Evolutionary conservation across 2,329 filamentous ascomycete genomes (phyloP).

Genomic region (Fonsecaea multimorphosa): DNA sequence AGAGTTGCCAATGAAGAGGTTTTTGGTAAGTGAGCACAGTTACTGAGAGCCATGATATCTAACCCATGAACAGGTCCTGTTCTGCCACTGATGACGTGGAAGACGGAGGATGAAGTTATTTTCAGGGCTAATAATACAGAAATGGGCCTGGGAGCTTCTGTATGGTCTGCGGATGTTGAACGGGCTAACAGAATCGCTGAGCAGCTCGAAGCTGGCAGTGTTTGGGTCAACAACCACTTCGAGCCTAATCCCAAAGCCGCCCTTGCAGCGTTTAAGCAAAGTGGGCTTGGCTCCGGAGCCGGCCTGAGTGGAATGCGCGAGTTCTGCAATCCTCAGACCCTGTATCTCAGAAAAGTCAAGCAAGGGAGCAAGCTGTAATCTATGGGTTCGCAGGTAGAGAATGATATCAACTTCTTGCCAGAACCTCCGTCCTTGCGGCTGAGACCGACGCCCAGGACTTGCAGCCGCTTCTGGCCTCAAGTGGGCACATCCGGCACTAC

Average conservation of each 20-base stretch:
- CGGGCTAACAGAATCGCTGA: constrained; percentile 59
- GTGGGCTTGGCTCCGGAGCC: not conserved
- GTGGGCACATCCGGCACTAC: too few species aligned
- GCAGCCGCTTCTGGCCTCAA: too few species aligned
- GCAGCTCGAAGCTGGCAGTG: constrained; percentile 61
- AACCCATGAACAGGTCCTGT: not conserved
- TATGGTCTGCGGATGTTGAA: constrained; percentile 62
- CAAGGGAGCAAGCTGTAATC: too few species aligned
- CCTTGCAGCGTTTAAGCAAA: not conserved
- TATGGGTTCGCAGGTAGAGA: too few species aligned
- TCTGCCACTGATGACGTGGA: constrained; percentile 62
- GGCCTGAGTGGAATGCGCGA: not conserved
- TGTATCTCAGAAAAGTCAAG: not conserved
- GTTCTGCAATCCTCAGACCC: constrained; percentile 2
- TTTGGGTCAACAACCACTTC: constrained; percentile 43
- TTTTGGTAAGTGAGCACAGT: not conserved
- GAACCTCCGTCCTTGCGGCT: too few species aligned
- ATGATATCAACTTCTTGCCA: too few species aligned
- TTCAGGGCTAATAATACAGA: constrained; percentile 59
- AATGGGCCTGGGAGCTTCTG: constrained; percentile 62
- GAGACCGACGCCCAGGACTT: too few species aligned
- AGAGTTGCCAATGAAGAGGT: not conserved
- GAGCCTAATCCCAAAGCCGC: constrained; percentile 17
- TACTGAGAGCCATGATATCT: not conserved
- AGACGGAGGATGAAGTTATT: constrained; percentile 65